Evolutionary conservation across 345 rosid genomes (phyloP).

Genomic region (Excoecaria cochinchinensis): DNA sequence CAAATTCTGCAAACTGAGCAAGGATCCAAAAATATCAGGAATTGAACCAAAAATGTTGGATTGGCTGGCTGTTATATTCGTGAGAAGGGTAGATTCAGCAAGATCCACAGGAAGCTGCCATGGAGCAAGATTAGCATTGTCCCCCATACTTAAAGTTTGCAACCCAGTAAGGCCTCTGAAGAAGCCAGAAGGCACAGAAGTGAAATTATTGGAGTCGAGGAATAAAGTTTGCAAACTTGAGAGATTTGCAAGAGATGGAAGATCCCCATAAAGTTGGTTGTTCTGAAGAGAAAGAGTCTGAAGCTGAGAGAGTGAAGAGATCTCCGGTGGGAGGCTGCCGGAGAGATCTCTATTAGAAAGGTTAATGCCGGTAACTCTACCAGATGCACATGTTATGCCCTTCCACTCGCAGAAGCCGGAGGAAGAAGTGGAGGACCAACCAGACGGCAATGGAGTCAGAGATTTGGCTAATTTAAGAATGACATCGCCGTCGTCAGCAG

Average conservation of each 20-base stretch:
- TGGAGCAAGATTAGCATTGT: constrained; percentile 29
- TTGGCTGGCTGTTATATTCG: constrained; percentile 39
- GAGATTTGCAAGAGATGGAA: constrained; percentile 63
- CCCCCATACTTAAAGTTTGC: constrained; percentile 47
- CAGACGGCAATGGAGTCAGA: constrained; percentile 44
- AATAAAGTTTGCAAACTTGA: constrained; percentile 41
- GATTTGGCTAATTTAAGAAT: constrained; percentile 48
- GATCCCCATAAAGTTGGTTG: constrained; percentile 54
- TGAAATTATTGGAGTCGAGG: constrained; percentile 57
- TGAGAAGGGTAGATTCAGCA: constrained; percentile 40
- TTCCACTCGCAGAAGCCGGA: constrained; percentile 52
- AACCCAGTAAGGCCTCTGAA: constrained; percentile 61
- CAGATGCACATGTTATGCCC: constrained; percentile 47
- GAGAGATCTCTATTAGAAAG: constrained; percentile 39
- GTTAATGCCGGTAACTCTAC: constrained; percentile 47
- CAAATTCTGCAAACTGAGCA: constrained; percentile 47
- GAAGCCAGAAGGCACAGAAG: constrained; percentile 49
- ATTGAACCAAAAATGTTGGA: constrained; percentile 46
- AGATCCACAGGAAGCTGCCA: constrained; percentile 75
- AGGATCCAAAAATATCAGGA: constrained; percentile 59
- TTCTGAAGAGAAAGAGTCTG: constrained; percentile 41
- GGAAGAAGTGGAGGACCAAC: constrained; percentile 56
- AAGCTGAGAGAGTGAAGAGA: constrained; percentile 60
- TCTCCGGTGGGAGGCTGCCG: constrained; percentile 50
- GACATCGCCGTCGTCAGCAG: constrained; percentile 55